These are phyloP conservation scores for Fennellomyces sp. DNA, from an alignment of 371 early-diverging fungal genomes.

Conservation along the genomic window DNA sequence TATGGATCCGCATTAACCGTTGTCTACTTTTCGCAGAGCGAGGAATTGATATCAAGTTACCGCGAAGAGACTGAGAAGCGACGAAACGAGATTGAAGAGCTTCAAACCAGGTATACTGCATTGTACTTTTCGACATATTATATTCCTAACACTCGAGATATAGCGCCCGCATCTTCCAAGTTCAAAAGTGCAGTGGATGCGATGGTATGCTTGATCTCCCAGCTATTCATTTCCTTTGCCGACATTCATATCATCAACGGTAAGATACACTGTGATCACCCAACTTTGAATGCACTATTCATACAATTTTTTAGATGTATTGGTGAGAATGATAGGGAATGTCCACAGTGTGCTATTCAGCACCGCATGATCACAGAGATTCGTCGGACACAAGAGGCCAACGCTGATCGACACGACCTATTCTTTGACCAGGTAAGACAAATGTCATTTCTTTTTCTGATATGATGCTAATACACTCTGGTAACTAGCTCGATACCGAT, in stretches of 20 bases:
- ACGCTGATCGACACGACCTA: constrained; percentile 77
- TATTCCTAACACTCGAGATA: constrained; percentile 11
- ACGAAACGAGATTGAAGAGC: constrained; percentile 78
- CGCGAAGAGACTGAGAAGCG: constrained; percentile 79
- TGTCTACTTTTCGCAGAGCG: constrained; percentile 47
- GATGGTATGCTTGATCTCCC: constrained; percentile 86
- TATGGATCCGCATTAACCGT: neutral
- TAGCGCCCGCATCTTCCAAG: constrained; percentile 82
- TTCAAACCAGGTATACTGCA: constrained; percentile 63
- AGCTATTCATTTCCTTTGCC: constrained; percentile 89
- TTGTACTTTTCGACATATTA: neutral
- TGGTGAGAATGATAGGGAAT: constrained; percentile 79
- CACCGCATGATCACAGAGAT: constrained; percentile 82
- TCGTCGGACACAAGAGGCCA: constrained; percentile 73
- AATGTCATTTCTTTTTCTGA: neutral
- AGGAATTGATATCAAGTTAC: constrained; percentile 71
- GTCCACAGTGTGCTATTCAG: constrained; percentile 88
- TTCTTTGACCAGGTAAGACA: constrained; percentile 72
- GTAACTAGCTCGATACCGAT: constrained; percentile 65
- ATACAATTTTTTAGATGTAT: constrained; percentile 61
- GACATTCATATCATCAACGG: constrained; percentile 91
- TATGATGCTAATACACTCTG: neutral
- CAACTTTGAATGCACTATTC: no score
- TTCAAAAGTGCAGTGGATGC: constrained; percentile 85
- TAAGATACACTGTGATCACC: constrained; percentile 39